Conservation (phyloP, 768 basidiomycete genomes). For the Termitomyces bulborhizus region DNA sequence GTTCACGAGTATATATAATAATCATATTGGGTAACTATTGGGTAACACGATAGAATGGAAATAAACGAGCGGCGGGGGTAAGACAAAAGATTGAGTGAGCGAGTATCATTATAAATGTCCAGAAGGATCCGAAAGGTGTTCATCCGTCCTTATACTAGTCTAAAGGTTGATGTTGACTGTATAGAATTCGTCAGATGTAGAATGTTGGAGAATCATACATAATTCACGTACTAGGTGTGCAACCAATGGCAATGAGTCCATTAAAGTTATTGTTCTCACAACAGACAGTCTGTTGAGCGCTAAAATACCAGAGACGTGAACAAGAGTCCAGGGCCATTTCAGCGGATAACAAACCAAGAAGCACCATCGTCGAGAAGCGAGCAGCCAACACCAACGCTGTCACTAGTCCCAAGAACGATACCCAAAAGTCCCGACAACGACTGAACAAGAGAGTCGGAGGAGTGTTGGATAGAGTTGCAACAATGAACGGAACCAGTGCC, state of each 20-base stretch:
- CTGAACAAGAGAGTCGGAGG: conserved; percentile 9
- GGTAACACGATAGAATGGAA: background rate
- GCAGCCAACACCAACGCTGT: conserved; percentile 30
- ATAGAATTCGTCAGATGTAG: background rate
- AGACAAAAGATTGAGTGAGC: background rate
- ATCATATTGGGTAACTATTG: background rate
- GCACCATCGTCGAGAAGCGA: conserved; percentile 23
- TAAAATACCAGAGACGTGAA: conserved; percentile 10
- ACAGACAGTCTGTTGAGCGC: conserved; percentile 37
- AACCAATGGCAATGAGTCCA: conserved; percentile 37
- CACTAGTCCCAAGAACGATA: conserved; percentile 16
- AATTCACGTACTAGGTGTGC: conserved; percentile 32
- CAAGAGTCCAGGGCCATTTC: background rate
- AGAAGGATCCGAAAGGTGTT: background rate
- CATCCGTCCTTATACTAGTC: background rate
- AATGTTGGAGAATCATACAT: background rate
- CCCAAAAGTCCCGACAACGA: conserved; percentile 26
- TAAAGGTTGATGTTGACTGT: conserved; percentile 20
- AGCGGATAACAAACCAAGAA: conserved; percentile 21
- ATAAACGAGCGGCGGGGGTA: conserved; percentile 6
- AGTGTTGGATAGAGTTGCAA: conserved; percentile 28
- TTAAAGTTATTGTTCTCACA: conserved; percentile 38
- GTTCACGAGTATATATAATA: no score
- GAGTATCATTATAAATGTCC: background rate
- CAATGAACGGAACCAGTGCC: conserved; percentile 38